Percentiles rank a stretch among this genome's conserved stretches.
Conservation (phyloP, 257 asterid genomes). For the Forsythia suspensa region DNA sequence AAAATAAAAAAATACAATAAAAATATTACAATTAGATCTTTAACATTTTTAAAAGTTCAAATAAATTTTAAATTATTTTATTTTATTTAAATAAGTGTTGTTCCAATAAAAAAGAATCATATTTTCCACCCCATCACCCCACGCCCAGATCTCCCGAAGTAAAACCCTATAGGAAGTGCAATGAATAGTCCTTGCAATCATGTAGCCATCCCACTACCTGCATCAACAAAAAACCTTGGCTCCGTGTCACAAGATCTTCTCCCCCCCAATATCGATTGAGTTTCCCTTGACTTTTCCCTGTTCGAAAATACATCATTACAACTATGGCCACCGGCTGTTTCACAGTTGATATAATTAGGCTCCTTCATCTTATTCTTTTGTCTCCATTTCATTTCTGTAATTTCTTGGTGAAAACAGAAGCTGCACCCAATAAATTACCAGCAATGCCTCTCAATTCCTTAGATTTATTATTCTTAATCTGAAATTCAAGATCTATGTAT, state of each 20-base stretch:
- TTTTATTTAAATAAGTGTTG: no score
- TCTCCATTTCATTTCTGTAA: conserved; percentile 67
- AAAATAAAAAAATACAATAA: no score
- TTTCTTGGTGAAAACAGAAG: conserved; percentile 82
- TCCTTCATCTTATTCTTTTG: conserved; percentile 51
- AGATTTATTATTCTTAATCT: conserved; percentile 46
- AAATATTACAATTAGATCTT: no score
- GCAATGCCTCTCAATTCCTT: conserved; percentile 66
- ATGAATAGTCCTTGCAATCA: conserved; percentile 81
- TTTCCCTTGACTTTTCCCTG: conserved; percentile 32
- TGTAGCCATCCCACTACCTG: conserved; percentile 87
- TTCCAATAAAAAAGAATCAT: no score
- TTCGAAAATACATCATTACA: conserved; percentile 16
- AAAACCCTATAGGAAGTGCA: no score
- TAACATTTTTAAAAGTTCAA: no score
- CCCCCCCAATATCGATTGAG: conserved; percentile 44
- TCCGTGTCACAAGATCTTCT: conserved; percentile 78
- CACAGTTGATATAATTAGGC: conserved; percentile 21
- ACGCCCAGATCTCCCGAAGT: no score
- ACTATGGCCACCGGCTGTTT: conserved; percentile 17
- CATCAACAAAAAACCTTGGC: conserved; percentile 67
- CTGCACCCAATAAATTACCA: conserved; percentile 64
- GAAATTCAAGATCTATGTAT: conserved; percentile 78
- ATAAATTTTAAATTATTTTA: no score
- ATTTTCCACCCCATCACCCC: no score